Evolutionary conservation across 2,329 filamentous ascomycete species (phyloP).

Genomic region (Penicillium hesseltinei): DNA sequence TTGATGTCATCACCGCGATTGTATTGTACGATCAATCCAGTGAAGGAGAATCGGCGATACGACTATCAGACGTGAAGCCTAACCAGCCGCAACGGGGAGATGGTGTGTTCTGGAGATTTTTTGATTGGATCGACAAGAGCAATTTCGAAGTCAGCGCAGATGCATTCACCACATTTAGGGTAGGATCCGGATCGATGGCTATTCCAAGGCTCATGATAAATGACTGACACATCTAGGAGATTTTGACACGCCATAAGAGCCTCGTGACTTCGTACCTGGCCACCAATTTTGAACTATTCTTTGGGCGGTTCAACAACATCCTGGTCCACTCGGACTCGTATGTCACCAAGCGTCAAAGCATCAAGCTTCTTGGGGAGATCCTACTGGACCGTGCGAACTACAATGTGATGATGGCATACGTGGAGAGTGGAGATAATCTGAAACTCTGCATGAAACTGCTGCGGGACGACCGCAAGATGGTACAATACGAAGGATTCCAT

Average conservation of each 20-base stretch:
- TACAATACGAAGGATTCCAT: conserved; percentile 98
- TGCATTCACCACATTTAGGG: conserved; percentile 94
- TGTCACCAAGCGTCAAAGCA: conserved; percentile 96
- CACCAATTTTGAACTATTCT: conserved; percentile 91
- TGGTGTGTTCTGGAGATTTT: conserved; percentile 95
- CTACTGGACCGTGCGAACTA: conserved; percentile 94
- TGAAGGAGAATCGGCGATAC: conserved; percentile 70
- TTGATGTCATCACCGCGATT: conserved; percentile 84
- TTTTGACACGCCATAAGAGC: conserved; percentile 89
- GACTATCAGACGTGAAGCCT: conserved; percentile 73
- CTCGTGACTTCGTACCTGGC: conserved; percentile 84
- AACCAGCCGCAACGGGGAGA: conserved; percentile 72
- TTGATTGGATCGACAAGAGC: conserved; percentile 94
- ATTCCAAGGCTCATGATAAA: background rate
- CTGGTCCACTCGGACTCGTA: conserved; percentile 92
- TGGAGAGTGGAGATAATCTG: conserved; percentile 90
- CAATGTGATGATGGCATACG: conserved; percentile 95
- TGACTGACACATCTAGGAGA: conserved; percentile 60
- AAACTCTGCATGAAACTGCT: conserved; percentile 98
- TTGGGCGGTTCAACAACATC: conserved; percentile 81
- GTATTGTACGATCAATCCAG: conserved; percentile 89
- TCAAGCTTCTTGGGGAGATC: conserved; percentile 94
- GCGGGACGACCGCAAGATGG: conserved; percentile 95
- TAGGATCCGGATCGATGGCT: conserved; percentile 46
- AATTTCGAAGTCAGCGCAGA: conserved; percentile 96